A percentile compares a stretch with the other conserved stretches of the same genome.
Evolutionary conservation across 2,329 filamentous ascomycete species (phyloP).

Genomic region (Colletotrichum lini): DNA sequence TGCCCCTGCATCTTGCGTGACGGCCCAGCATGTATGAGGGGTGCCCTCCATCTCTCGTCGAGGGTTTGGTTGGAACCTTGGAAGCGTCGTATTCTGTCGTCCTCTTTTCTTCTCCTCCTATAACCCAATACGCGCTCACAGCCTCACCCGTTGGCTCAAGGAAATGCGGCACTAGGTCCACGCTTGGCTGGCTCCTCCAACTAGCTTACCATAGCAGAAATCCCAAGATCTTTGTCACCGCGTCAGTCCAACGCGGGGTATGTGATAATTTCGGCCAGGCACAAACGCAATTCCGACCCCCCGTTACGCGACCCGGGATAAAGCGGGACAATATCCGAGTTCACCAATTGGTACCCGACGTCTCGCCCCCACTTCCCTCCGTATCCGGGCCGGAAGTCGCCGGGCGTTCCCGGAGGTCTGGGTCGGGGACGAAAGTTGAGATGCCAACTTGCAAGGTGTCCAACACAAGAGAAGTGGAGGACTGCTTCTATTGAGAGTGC

Average conservation of each 20-base stretch:
- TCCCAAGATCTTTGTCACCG: neutral
- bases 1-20: constrained; percentile 30
- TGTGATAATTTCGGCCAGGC: neutral
- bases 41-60: constrained; percentile 13
- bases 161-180: neutral
- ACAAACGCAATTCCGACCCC: too few relatives aligned
- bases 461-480: neutral
- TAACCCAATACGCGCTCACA: neutral
- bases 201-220: neutral
- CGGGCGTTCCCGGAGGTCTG: neutral
- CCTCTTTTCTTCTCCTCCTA: neutral
- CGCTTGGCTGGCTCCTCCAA: neutral
- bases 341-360: neutral
- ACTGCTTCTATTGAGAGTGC: neutral
- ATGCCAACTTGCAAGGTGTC: neutral
- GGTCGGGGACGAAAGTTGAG: too few relatives aligned
- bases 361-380: neutral
- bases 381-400: neutral
- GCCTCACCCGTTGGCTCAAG: neutral
- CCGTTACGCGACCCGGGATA: neutral
- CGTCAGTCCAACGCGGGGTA: neutral
- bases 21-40: neutral
- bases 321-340: neutral
- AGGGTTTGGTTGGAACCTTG: neutral
- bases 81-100: neutral